phyloP scores from a whole-genome alignment of 2,329 filamentous ascomycete species.

The Incumbomyces lentus region DNA sequence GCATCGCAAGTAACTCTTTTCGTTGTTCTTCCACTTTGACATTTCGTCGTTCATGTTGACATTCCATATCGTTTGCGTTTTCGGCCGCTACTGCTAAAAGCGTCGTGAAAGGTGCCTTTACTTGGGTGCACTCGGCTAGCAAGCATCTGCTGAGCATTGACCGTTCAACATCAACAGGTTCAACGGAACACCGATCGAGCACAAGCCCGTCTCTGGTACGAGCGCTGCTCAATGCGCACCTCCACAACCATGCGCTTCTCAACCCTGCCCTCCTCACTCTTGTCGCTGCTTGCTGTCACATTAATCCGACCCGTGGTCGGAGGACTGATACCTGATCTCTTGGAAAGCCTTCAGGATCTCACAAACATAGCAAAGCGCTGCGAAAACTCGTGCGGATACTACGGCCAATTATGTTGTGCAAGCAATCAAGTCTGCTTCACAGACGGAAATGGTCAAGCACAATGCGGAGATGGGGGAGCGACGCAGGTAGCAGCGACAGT shows the following conservation, averaged over 20 bases:
- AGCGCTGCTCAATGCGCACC: conserved; percentile 3
- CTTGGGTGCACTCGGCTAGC: background rate
- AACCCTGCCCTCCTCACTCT: conserved; percentile 9
- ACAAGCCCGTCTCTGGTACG: background rate
- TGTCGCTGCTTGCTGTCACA: conserved; percentile 12
- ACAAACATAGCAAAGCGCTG: conserved; percentile 27
- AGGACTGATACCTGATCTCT: conserved; percentile 19
- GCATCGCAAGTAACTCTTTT: conserved; percentile 2
- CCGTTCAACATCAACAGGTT: background rate
- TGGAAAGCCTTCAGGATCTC: conserved; percentile 15
- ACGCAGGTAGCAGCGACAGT: conserved; percentile 11
- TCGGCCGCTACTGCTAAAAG: too few relatives aligned
- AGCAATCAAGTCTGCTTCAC: conserved; percentile 39
- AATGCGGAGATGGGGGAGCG: conserved; percentile 28
- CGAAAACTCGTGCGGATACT: conserved; percentile 43
- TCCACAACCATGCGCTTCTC: conserved; percentile 12
- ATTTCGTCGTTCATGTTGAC: background rate
- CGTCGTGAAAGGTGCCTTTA: background rate
- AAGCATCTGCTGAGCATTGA: background rate
- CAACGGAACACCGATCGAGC: background rate
- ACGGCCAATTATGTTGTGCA: conserved; percentile 41
- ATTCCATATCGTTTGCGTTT: background rate
- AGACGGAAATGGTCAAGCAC: conserved; percentile 38
- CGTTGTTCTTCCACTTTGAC: conserved; percentile 1
- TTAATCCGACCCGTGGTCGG: conserved; percentile 12